Percentiles rank a stretch among this genome's conserved stretches.
phyloP scores from a whole-genome alignment of 805 yeast species.

The Metschnikowia lachancei region DNA sequence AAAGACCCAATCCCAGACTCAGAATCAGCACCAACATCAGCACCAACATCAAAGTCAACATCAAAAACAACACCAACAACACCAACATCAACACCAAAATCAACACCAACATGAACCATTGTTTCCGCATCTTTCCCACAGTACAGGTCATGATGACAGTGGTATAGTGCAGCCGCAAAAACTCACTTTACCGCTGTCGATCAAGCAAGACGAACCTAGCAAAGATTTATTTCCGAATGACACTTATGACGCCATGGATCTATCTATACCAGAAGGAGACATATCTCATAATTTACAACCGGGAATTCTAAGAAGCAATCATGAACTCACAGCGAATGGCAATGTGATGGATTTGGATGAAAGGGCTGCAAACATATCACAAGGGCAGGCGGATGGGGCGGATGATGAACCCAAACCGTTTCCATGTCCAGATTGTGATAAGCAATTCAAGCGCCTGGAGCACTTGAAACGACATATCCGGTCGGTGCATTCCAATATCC shows the following conservation, averaged over 20 bases:
- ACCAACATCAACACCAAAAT: neutral
- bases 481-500: constrained; percentile 43
- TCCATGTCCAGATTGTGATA: constrained; percentile 43
- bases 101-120: neutral
- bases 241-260: neutral
- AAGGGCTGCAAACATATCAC: neutral
- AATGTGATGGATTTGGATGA: neutral
- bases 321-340: neutral
- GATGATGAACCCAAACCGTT: constrained; percentile 25
- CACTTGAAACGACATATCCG: constrained; percentile 44
- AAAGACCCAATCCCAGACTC: constrained; percentile 1
- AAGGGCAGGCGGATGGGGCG: neutral
- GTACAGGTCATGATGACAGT: neutral
- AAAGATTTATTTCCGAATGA: neutral
- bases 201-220: neutral
- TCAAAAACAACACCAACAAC: too few species aligned
- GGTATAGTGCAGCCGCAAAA: neutral
- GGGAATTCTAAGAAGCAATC: neutral
- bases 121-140: constrained; percentile 5
- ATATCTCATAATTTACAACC: neutral
- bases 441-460: constrained; percentile 43
- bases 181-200: constrained; percentile 5
- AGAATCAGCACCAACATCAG: neutral
- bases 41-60: too few species aligned
- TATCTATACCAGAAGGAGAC: neutral